Percentiles rank a stretch among this genome's conserved stretches.
Evolutionary conservation across 768 basidiomycete genomes (phyloP).

Genomic region (Kwoniella dendrophila): DNA sequence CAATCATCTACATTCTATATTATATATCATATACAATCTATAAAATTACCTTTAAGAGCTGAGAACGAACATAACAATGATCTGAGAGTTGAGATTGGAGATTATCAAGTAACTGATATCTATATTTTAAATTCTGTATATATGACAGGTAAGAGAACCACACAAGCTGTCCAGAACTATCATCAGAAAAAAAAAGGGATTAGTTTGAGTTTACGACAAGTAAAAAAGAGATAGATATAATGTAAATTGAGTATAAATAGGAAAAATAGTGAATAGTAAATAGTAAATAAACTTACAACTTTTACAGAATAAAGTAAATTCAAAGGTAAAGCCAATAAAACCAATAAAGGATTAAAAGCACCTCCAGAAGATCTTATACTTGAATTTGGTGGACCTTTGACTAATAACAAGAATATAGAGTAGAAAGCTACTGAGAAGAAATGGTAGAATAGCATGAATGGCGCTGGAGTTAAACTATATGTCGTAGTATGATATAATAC

Average conservation of each 20-base stretch:
- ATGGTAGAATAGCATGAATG: constrained; percentile 77
- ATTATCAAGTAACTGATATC: no score
- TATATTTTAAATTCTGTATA: constrained; percentile 72
- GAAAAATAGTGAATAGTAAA: neutral
- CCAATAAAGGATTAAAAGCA: neutral
- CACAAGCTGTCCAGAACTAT: constrained; percentile 85
- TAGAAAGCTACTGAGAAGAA: constrained; percentile 97
- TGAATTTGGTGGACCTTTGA: constrained; percentile 59
- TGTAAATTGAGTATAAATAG: constrained; percentile 9
- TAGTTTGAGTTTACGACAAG: no score
- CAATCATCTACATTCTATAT: no score
- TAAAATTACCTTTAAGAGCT: no score
- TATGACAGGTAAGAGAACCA: constrained; percentile 84
- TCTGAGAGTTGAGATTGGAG: no score
- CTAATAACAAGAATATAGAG: constrained; percentile 87
- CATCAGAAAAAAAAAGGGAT: neutral
- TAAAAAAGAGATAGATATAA: no score
- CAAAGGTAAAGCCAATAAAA: constrained; percentile 15
- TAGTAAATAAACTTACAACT: constrained; percentile 66
- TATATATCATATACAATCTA: no score
- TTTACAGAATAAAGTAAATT: constrained; percentile 55
- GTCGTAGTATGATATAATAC: neutral
- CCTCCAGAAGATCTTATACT: constrained; percentile 28
- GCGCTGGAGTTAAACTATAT: constrained; percentile 74
- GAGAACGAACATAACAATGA: no score